phyloP scores from a whole-genome alignment of 257 asterid genomes.

The Lycium ferocissimum region DNA sequence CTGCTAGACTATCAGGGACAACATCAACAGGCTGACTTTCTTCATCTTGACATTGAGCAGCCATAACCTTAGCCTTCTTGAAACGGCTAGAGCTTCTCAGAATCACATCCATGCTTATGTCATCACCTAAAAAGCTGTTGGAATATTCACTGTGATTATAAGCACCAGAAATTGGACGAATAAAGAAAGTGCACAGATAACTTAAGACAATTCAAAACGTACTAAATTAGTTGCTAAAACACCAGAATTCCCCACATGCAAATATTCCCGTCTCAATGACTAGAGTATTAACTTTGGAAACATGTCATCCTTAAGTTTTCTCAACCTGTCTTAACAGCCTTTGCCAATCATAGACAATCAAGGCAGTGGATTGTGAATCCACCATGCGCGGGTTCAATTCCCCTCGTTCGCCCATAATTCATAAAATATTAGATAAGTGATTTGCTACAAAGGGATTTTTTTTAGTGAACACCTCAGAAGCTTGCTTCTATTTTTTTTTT shows the following conservation, averaged over 20 bases:
- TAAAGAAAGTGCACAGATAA: neutral
- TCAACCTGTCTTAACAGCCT: neutral
- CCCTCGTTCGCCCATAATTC: too few relatives aligned
- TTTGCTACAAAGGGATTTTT: too few relatives aligned
- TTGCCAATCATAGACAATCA: neutral
- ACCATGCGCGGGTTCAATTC: too few relatives aligned
- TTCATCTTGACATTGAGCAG: constrained; percentile 54
- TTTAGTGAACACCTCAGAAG: too few relatives aligned
- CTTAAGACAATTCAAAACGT: neutral
- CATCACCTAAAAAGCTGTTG: constrained; percentile 47
- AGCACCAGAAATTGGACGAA: neutral
- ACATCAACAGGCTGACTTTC: constrained; percentile 51
- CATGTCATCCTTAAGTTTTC: neutral
- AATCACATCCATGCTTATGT: constrained; percentile 56
- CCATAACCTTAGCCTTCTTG: constrained; percentile 67
- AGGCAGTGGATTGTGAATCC: too few relatives aligned
- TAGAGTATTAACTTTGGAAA: neutral
- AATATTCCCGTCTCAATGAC: neutral
- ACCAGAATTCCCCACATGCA: neutral
- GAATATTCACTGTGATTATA: constrained; percentile 22
- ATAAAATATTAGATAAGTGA: too few relatives aligned
- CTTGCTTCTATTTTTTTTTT: too few relatives aligned
- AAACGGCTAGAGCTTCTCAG: constrained; percentile 73
- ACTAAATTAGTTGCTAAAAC: neutral
- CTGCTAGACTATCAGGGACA: constrained; percentile 58